Evolutionary conservation across 176 grass and related monocot genomes (phyloP), one percentile per base, ranked within the genome.

Genomic region (Eleusine indica): DNA sequence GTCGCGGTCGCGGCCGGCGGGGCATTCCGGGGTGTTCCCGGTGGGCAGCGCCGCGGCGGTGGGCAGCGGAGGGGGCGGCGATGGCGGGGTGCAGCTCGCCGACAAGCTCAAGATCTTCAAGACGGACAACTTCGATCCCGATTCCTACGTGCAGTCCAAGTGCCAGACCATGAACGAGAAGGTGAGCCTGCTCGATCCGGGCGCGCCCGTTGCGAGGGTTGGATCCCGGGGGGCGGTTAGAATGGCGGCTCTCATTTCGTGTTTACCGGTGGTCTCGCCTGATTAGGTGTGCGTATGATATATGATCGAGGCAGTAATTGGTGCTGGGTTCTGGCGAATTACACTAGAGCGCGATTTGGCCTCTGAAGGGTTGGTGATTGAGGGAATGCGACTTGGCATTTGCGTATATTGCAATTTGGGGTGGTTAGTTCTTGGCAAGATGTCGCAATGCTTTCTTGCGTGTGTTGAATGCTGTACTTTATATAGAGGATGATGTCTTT

Each of bases 31-130:
- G 71, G 88, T 94, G 74, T 77, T 80, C 86, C 86, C 88, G 43
- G 77, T 74, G 11, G 84, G 88, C 84, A 88, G 81, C 17, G 85
- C 85, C 3, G 77, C 56, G 60, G 61, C 35, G 7, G 69, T 58
- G 30, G 84, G 85, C 1, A 84, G 84, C 4, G 92, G 79, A 0
- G 71, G 76, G 1, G 75, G 78, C 0, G 76, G 82, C 49, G 92
- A 94, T 61, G 80, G 85, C 49, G 93, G 87, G 29, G 93, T 98
- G 73, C 96, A 98, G 91, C 96, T 98, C 40, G 87, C 96, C 13
- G 93, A 98, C 80, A 98, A 98, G 83, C 93, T 98, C 80, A 98
- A 98, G 96, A 96, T 98, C 83, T 98, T 98, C 93, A 98, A 96
- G 86, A 98, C 89, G 41, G 93, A 95, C 61, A 98, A 98, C 68